Conservation (phyloP, 1,284 basidiomycete species). For the Rhizopogon parksii region DNA sequence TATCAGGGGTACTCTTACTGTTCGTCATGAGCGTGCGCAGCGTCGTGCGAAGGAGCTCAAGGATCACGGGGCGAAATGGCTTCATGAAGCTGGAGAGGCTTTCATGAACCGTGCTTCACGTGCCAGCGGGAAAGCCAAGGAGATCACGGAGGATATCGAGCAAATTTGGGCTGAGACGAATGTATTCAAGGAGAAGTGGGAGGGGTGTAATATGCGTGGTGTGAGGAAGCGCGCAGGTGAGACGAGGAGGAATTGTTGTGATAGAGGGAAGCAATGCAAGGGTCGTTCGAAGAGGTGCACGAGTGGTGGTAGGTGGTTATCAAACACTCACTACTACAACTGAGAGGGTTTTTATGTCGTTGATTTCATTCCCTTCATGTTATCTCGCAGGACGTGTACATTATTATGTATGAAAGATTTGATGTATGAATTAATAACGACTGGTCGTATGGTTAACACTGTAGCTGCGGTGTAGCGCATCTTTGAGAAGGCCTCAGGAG, state of each 20-base stretch:
- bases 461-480: too few relatives aligned
- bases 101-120: constrained; percentile 32
- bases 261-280: neutral
- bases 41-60: constrained; percentile 49
- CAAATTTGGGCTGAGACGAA: constrained; percentile 3
- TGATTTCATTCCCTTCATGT: neutral
- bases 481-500: too few relatives aligned
- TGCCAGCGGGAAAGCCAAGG: constrained; percentile 43
- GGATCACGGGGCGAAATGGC: constrained; percentile 37
- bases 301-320: neutral
- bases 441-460: neutral
- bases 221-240: neutral
- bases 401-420: constrained; percentile 3
- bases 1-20: constrained; percentile 36
- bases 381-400: neutral
- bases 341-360: neutral
- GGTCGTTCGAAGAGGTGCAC: constrained; percentile 1
- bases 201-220: neutral
- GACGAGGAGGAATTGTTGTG: neutral
- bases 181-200: neutral
- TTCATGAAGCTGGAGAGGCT: constrained; percentile 35
- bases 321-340: neutral
- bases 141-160: constrained; percentile 22
- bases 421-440: constrained; percentile 1
- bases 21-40: constrained; percentile 51